Conservation (phyloP, 768 basidiomycete genomes). For the Lactarius tabidus region DNA sequence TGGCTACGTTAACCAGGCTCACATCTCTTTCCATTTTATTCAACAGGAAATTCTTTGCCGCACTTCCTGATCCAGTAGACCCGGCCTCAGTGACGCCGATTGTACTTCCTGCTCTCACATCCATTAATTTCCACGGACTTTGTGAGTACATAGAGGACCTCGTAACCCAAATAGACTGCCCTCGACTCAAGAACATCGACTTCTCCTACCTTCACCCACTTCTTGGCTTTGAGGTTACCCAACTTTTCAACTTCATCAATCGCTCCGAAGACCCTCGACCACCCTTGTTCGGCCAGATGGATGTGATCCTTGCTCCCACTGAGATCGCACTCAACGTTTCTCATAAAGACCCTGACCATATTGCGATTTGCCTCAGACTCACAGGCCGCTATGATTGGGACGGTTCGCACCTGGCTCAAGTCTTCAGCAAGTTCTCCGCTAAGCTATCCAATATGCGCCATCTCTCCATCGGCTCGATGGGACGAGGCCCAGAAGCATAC, state of each 20-base stretch:
- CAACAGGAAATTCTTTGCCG: not conserved
- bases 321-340: not conserved
- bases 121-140: not conserved
- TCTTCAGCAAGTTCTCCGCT: not conserved
- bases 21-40: not conserved
- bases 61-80: not conserved
- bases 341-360: not conserved
- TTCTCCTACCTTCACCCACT: not conserved
- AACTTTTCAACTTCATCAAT: too few species aligned
- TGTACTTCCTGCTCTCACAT: not conserved
- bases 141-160: not conserved
- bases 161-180: not conserved
- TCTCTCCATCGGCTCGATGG: not conserved
- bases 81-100: not conserved
- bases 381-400: not conserved
- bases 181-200: not conserved
- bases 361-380: not conserved
- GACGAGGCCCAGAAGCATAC: not conserved
- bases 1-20: not conserved
- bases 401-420: not conserved
- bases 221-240: too few species aligned
- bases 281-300: too few species aligned
- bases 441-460: not conserved
- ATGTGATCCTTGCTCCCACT: not conserved
- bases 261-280: too few species aligned